phyloP scores from a whole-genome alignment of 202 grass and related monocot species.

The Saccharum hybrid region DNA sequence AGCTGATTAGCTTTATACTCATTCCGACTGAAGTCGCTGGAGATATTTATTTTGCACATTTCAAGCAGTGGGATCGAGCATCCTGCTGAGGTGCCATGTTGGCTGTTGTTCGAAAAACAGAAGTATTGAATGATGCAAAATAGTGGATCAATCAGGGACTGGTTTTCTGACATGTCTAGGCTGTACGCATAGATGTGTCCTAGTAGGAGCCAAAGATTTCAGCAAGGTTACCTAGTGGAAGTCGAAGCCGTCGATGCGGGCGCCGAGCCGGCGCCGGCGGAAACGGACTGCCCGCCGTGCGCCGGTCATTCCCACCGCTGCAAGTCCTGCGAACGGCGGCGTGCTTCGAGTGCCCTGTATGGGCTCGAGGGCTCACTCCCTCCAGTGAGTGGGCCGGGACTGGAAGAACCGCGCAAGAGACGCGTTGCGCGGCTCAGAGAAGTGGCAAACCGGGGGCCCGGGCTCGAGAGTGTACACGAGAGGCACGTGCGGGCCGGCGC shows the following conservation, averaged over 20 bases:
- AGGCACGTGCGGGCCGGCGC: background rate
- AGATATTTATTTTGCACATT: background rate
- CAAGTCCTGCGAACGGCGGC: background rate
- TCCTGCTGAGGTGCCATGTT: background rate
- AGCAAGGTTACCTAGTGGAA: conserved; percentile 40
- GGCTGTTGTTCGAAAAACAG: background rate
- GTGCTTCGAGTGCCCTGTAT: background rate
- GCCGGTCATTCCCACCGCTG: background rate
- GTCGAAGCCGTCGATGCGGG: conserved; percentile 47
- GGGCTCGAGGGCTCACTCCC: background rate
- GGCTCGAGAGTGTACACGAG: background rate
- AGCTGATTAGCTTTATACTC: background rate
- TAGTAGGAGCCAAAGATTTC: background rate
- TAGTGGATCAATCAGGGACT: background rate
- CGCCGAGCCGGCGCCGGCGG: conserved; percentile 37
- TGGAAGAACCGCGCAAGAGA: background rate
- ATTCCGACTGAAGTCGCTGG: background rate
- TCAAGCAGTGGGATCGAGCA: background rate
- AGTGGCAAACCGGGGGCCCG: background rate
- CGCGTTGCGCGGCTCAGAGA: no score
- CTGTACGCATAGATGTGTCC: background rate
- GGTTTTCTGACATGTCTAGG: background rate
- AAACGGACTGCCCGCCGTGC: background rate
- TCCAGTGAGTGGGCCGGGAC: background rate
- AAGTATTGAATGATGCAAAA: background rate